Conservation (phyloP, 164 flowering plant species). For the Liquidambar formosana region DNA sequence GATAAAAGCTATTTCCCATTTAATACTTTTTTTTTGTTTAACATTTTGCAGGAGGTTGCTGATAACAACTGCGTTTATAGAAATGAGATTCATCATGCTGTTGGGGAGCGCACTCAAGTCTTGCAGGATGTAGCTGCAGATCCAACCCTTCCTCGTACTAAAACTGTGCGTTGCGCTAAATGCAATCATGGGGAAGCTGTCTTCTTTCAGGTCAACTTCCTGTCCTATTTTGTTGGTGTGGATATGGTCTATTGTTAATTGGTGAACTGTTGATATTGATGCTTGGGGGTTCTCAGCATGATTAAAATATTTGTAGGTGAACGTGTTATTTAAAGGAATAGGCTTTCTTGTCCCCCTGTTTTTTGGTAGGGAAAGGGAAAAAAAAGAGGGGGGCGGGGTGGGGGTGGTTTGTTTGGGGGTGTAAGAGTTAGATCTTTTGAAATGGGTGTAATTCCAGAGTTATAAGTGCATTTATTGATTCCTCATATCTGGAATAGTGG, state of each 20-base stretch:
- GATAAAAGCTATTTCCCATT: background rate
- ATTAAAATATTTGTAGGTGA: background rate
- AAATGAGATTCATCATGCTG: slow-evolving; percentile 83
- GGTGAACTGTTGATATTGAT: background rate
- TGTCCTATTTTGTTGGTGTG: background rate
- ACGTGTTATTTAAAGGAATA: too few species aligned
- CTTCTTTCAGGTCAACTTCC: slow-evolving; percentile 76
- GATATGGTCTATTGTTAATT: background rate
- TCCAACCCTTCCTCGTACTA: slow-evolving; percentile 95
- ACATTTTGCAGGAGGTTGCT: slow-evolving; percentile 70
- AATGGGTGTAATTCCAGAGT: too few species aligned
- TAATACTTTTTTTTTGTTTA: background rate
- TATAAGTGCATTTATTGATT: too few species aligned
- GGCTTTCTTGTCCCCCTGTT: too few species aligned
- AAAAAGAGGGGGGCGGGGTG: too few species aligned
- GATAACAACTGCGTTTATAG: slow-evolving; percentile 86
- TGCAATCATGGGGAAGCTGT: slow-evolving; percentile 94
- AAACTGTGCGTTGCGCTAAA: slow-evolving; percentile 62
- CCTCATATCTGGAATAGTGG: too few species aligned
- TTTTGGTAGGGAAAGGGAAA: too few species aligned
- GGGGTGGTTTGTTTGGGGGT: too few species aligned
- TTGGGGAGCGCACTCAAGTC: slow-evolving; percentile 76
- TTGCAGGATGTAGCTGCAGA: slow-evolving; percentile 86
- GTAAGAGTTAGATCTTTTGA: too few species aligned
- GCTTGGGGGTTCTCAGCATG: background rate